Conservation (phyloP, 306 rosid species). For the Vigna nakashimae region DNA sequence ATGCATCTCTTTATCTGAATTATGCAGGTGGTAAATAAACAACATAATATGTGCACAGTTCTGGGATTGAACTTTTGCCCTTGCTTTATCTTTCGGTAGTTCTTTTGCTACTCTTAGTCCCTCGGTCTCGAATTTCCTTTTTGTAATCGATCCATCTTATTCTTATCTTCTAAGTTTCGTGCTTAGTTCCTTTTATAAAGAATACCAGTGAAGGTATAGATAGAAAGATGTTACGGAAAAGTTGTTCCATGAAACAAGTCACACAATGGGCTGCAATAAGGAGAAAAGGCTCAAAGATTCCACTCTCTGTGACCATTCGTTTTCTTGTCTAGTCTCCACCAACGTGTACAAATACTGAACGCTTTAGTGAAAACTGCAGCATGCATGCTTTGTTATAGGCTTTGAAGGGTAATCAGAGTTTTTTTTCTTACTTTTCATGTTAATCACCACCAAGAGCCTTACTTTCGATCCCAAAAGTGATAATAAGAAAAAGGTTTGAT, state of each 20-base stretch:
- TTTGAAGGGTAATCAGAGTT: conserved; percentile 39
- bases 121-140: conserved; percentile 20
- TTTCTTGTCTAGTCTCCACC: conserved; percentile 45
- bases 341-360: conserved; percentile 49
- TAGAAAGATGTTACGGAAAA: conserved; percentile 58
- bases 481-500: conserved; percentile 26
- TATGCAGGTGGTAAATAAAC: conserved; percentile 72
- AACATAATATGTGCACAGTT: conserved; percentile 41
- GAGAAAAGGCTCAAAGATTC: conserved; percentile 61
- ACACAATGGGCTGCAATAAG: conserved; percentile 57
- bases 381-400: conserved; percentile 53
- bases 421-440: conserved; percentile 32
- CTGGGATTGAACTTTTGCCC: conserved; percentile 45
- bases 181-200: conserved; percentile 51
- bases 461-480: conserved; percentile 41
- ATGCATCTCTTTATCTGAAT: conserved; percentile 2
- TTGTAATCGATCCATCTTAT: conserved; percentile 41
- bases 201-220: conserved; percentile 54
- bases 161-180: conserved; percentile 48
- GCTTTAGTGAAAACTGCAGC: conserved; percentile 47
- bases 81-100: neutral
- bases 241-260: conserved; percentile 57
- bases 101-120: neutral
- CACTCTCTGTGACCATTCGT: conserved; percentile 45
- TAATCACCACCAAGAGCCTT: conserved; percentile 38